Evolutionary conservation across 768 basidiomycete species (phyloP).

Genomic region (Polyporus arcularius): DNA sequence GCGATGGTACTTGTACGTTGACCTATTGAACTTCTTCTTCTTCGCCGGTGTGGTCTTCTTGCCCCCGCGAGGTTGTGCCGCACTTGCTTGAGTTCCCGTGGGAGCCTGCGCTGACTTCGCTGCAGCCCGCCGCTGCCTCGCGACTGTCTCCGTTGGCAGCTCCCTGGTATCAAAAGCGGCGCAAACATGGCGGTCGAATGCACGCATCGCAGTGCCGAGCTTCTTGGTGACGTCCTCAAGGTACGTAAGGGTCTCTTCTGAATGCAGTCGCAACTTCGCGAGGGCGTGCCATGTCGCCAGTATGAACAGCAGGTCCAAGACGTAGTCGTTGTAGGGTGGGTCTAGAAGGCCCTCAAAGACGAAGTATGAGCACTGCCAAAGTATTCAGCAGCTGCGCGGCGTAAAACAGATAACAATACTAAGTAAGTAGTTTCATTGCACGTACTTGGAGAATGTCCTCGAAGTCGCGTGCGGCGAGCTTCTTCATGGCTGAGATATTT

Average conservation of each 20-base stretch:
- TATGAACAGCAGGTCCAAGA: constrained; percentile 36
- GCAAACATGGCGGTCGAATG: constrained; percentile 34
- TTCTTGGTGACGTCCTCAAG: constrained; percentile 27
- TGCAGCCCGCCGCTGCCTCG: constrained; percentile 19
- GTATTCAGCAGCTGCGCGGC: too few species aligned
- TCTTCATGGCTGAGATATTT: constrained; percentile 30
- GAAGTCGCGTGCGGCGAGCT: constrained; percentile 30
- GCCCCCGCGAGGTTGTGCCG: too few species aligned
- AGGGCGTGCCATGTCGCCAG: constrained; percentile 39
- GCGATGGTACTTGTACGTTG: constrained; percentile 30
- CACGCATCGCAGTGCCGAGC: constrained; percentile 33
- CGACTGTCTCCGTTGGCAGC: constrained; percentile 37
- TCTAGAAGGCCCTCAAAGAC: constrained; percentile 36
- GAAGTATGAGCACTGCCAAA: too few species aligned
- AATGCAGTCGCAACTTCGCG: constrained; percentile 43
- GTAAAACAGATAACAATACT: too few species aligned
- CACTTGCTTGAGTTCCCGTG: too few species aligned
- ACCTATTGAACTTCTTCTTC: too few species aligned
- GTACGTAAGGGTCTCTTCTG: constrained; percentile 31
- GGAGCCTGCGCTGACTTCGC: too few species aligned
- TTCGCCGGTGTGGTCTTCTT: not conserved
- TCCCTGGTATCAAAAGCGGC: constrained; percentile 31
- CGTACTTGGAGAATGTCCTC: constrained; percentile 30
- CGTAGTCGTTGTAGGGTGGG: constrained; percentile 14
- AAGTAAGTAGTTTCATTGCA: too few species aligned